These are phyloP conservation scores for Cicer chorassanicum DNA, from an alignment of 306 rosid species.

Conservation along the genomic window DNA sequence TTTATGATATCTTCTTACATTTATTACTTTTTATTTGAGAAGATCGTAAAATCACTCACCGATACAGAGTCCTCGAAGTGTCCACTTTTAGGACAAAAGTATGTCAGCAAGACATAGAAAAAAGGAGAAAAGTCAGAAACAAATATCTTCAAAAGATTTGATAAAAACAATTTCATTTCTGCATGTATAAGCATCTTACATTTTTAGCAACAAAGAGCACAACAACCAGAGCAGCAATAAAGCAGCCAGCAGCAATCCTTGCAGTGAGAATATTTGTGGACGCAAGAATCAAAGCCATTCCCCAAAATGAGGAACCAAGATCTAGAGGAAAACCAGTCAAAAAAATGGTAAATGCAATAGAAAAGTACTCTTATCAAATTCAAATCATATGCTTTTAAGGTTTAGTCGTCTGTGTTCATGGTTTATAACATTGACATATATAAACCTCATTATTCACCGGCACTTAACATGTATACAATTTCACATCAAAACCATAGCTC, in stretches of 20 bases:
- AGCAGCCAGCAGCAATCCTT: constrained; percentile 93
- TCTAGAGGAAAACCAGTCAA: constrained; percentile 56
- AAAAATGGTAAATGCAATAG: constrained; percentile 42
- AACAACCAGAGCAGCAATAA: constrained; percentile 70
- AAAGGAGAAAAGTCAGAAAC: constrained; percentile 40
- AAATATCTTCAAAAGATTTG: constrained; percentile 21
- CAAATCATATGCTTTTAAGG: constrained; percentile 19
- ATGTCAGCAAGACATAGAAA: constrained; percentile 33
- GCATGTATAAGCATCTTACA: constrained; percentile 57
- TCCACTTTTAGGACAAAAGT: constrained; percentile 67
- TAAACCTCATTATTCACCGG: background rate
- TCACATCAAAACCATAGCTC: constrained; percentile 33
- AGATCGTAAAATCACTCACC: constrained; percentile 60
- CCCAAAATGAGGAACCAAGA: constrained; percentile 99
- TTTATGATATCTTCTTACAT: constrained; percentile 20
- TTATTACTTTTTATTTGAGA: constrained; percentile 9
- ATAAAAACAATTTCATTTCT: constrained; percentile 12
- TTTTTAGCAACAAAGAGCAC: constrained; percentile 92
- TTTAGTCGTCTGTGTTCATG: background rate
- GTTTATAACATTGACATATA: background rate
- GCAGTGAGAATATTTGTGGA: constrained; percentile 83
- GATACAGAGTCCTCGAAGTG: constrained; percentile 92
- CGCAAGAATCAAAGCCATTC: constrained; percentile 91
- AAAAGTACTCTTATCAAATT: constrained; percentile 35
- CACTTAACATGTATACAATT: constrained; percentile 24